phyloP scores from a whole-genome alignment of 371 early-diverging fungal species.

The Rhizopus arrhizus region DNA sequence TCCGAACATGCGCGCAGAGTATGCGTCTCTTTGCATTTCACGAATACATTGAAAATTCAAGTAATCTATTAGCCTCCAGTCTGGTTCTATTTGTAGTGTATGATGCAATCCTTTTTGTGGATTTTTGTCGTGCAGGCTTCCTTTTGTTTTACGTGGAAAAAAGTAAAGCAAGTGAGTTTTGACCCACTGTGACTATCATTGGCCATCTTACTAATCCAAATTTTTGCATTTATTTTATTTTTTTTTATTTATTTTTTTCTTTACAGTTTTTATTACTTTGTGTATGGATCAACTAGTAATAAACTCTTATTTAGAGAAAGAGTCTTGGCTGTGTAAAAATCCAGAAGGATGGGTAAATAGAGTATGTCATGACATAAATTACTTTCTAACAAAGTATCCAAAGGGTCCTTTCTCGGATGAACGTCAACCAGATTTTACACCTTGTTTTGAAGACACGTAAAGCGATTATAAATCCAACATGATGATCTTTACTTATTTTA shows the following conservation, averaged over 20 bases:
- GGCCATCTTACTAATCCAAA: no score
- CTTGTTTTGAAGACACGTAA: constrained; percentile 76
- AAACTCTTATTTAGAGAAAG: background rate
- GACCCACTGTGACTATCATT: no score
- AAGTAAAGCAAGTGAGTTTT: background rate
- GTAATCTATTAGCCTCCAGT: no score
- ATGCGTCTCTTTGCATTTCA: no score
- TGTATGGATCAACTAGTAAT: constrained; percentile 5
- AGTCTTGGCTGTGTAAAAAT: constrained; percentile 32
- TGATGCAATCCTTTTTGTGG: no score
- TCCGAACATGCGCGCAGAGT: no score
- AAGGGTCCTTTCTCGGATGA: constrained; percentile 69
- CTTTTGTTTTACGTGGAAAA: background rate
- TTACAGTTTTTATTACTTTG: background rate
- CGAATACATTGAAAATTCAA: no score
- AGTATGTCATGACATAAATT: background rate
- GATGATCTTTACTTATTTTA: background rate
- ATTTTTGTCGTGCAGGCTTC: no score
- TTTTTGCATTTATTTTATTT: background rate
- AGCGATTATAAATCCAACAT: background rate
- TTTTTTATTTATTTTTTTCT: background rate
- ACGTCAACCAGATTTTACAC: constrained; percentile 70
- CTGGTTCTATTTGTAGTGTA: no score
- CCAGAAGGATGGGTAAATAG: constrained; percentile 48
- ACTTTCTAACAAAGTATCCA: constrained; percentile 1